Evolutionary conservation across 805 yeast species (phyloP), one percentile per base, ranked within the genome.

Genomic region (Metschnikowia reukaufii): DNA sequence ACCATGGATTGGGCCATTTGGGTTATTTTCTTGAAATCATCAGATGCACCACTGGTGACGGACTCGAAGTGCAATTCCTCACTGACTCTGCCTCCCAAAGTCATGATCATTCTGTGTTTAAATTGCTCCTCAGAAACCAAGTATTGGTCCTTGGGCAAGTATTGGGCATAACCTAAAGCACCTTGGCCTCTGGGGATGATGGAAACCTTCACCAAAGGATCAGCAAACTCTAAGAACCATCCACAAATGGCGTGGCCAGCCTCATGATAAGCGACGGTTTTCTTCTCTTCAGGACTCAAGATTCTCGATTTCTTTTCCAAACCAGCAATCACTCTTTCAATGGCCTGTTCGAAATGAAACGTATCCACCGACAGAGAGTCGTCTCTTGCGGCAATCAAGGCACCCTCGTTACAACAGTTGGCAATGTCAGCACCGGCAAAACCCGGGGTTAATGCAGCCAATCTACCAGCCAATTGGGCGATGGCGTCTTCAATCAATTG

Each of bases 241-340:
- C 99, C 99, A 67, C 98, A 91, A 50, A 94, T 81, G 9, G 99
- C 99, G 68, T 95, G 99, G 4, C 99, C 99, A 3, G 99, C 99
- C 67, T 94, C 99, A 64, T 95, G 99, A 61, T 86, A 94, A 0
- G 99, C 99, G 47, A 95, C 97, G 21, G 89, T 82, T 52, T 76
- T 82, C 69, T 90, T 88, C 63, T 95, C 98, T 49, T 86, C 91
- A 1, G 89, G 85, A 2, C 89, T 81, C 50, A 95, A 74, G 12
- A 94, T 79, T 60, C 86, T 84, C 13, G 91, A 79, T 68, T 89
- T 92, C 75, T 88, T 88, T 67, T 92, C 98, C 51, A 94, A 74
- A 32, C 99, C 99, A 27, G 95, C 97, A 67, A 91, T 88, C 36
- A 92, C 97, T 63, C 99, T 83, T 69, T 95, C 99, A 56, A 94